A percentile compares a stretch with the other conserved stretches of the same genome.
These are phyloP conservation scores for Sugiyamaella qingdaonensis DNA, from an alignment of 805 yeast species.

Conservation along the genomic window DNA sequence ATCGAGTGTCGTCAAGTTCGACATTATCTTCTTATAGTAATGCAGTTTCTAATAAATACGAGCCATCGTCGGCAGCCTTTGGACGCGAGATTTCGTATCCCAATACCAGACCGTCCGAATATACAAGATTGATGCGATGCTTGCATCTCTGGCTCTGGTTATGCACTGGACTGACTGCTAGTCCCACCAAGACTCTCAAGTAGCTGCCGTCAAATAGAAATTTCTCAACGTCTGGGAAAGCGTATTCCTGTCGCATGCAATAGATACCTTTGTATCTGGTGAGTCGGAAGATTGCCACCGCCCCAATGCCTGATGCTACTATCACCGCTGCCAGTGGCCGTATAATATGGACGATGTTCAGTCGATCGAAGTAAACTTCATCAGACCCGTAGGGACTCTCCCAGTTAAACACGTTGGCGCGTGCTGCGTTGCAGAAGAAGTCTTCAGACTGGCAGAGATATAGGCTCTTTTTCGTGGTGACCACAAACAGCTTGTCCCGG, in stretches of 20 bases:
- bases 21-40: background rate
- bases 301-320: conserved; percentile 43
- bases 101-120: conserved; percentile 16
- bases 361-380: conserved; percentile 25
- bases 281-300: conserved; percentile 40
- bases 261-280: conserved; percentile 41
- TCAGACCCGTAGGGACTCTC: conserved; percentile 19
- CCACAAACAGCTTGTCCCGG: conserved; percentile 35
- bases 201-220: conserved; percentile 7
- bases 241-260: conserved; percentile 41
- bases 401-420: conserved; percentile 41
- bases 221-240: conserved; percentile 22
- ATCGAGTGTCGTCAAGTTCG: background rate
- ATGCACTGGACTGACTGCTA: conserved; percentile 14
- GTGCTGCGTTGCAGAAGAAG: conserved; percentile 46
- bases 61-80: background rate
- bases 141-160: background rate
- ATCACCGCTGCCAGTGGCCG: conserved; percentile 41
- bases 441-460: conserved; percentile 45
- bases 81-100: conserved; percentile 9
- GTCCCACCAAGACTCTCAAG: conserved; percentile 14
- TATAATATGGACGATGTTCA: conserved; percentile 33
- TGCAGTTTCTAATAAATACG: background rate
- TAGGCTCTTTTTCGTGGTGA: conserved; percentile 43
- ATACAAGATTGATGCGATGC: conserved; percentile 12